A percentile compares a stretch with the other conserved stretches of the same genome.
These are phyloP conservation scores for Ascochyta rabiei DNA, from an alignment of 2,329 filamentous ascomycete species.

Conservation along the genomic window DNA sequence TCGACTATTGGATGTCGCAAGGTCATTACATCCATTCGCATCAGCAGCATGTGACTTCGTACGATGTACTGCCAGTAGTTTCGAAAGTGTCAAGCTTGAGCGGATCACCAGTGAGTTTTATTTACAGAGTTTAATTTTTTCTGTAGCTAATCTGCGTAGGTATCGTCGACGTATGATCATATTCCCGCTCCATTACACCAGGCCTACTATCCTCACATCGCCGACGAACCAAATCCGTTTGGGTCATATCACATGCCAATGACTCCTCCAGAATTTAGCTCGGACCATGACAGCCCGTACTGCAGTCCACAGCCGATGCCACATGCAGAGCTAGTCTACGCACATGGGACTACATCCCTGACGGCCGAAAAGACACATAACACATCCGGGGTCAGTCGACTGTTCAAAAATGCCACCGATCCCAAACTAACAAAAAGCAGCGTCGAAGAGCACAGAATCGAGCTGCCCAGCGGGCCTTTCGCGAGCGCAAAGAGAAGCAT, in stretches of 20 bases:
- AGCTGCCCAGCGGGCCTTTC: slow-evolving; percentile 66
- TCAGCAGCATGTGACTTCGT: slow-evolving; percentile 38
- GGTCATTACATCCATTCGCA: slow-evolving; percentile 42
- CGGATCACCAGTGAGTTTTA: slow-evolving; percentile 45
- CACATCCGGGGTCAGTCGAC: slow-evolving; percentile 45
- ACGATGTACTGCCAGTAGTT: slow-evolving; percentile 43
- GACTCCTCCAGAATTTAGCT: slow-evolving; percentile 49
- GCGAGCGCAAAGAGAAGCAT: slow-evolving; percentile 68
- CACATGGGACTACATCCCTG: slow-evolving; percentile 23
- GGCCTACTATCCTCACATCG: slow-evolving; percentile 42
- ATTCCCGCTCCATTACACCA: slow-evolving; percentile 42
- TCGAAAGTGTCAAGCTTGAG: slow-evolving; percentile 48
- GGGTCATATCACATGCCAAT: slow-evolving; percentile 45
- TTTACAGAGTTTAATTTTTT: background rate
- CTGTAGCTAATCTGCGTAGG: slow-evolving; percentile 21
- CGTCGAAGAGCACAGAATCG: slow-evolving; percentile 66
- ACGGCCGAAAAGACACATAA: slow-evolving; percentile 44
- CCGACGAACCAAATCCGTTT: slow-evolving; percentile 42
- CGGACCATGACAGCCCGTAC: slow-evolving; percentile 48
- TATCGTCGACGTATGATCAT: slow-evolving; percentile 47
- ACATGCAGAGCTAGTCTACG: slow-evolving; percentile 34
- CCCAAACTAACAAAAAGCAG: slow-evolving; percentile 42
- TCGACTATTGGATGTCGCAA: slow-evolving; percentile 48
- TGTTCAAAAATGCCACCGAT: no score
- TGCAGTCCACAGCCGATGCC: slow-evolving; percentile 44